These are phyloP conservation scores for Venturia nashicola DNA, from an alignment of 2,329 filamentous ascomycete species.

Conservation along the genomic window DNA sequence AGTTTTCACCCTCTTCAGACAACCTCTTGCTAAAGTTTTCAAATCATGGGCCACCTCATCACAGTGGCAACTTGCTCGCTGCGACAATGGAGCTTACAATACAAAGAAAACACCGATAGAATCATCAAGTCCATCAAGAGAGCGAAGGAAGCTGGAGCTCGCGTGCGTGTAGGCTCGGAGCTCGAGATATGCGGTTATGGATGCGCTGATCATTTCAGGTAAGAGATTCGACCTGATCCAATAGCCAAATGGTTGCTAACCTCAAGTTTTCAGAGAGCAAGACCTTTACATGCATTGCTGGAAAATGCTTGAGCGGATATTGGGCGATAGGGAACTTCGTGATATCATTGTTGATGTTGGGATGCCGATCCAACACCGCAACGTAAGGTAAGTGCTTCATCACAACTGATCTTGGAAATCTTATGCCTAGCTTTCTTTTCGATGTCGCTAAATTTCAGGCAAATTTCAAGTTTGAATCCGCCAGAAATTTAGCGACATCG, in stretches of 20 bases:
- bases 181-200: slow-evolving; percentile 45
- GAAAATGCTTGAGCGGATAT: slow-evolving; percentile 50
- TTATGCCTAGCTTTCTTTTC: not conserved
- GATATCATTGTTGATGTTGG: slow-evolving; percentile 55
- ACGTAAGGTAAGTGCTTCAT: not conserved
- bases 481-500: not conserved
- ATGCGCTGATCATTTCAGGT: slow-evolving; percentile 49
- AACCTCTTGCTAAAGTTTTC: not conserved
- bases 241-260: not conserved
- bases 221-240: not conserved
- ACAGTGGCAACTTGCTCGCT: slow-evolving; percentile 20
- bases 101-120: slow-evolving; percentile 48
- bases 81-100: slow-evolving; percentile 29
- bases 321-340: slow-evolving; percentile 46
- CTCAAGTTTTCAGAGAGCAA: slow-evolving; percentile 19
- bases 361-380: slow-evolving; percentile 11
- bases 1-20: not conserved
- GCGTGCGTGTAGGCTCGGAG: slow-evolving; percentile 40
- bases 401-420: not conserved
- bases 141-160: slow-evolving; percentile 50
- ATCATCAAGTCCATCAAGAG: slow-evolving; percentile 50
- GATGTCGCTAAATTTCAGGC: not conserved
- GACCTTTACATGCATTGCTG: slow-evolving; percentile 46
- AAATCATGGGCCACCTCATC: slow-evolving; percentile 6
- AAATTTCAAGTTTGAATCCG: not conserved